These are phyloP conservation scores for Trifolium dubium DNA, from an alignment of 306 rosid genomes.

Conservation along the genomic window DNA sequence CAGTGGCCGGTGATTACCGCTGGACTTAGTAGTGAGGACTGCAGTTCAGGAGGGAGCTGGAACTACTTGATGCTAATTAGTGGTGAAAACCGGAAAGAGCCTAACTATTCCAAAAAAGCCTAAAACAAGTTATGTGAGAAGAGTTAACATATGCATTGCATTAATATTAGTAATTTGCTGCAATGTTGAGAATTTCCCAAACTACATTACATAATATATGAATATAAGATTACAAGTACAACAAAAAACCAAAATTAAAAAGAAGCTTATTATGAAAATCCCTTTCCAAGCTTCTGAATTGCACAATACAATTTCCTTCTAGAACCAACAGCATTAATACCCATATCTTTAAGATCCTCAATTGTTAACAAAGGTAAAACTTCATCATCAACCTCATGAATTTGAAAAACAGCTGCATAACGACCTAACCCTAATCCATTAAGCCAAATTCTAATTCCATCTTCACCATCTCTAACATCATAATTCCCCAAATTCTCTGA, in stretches of 20 bases:
- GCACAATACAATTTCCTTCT: conserved; percentile 82
- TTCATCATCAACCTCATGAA: conserved; percentile 93
- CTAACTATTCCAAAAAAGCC: conserved; percentile 48
- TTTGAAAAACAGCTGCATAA: conserved; percentile 82
- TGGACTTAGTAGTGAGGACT: too few relatives aligned
- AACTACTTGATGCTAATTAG: too few relatives aligned
- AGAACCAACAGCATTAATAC: conserved; percentile 82
- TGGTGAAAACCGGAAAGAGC: neutral
- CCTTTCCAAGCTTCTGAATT: conserved; percentile 87
- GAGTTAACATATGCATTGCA: conserved; percentile 37
- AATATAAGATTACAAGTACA: too few relatives aligned
- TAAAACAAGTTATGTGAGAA: conserved; percentile 44
- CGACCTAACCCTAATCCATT: conserved; percentile 82
- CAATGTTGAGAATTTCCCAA: conserved; percentile 46
- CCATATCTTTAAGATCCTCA: conserved; percentile 89
- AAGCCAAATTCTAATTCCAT: conserved; percentile 87
- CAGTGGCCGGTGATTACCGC: too few relatives aligned
- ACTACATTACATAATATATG: conserved; percentile 6
- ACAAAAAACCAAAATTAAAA: neutral
- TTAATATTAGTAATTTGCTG: conserved; percentile 51
- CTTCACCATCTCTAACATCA: conserved; percentile 66
- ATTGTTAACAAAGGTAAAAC: conserved; percentile 69
- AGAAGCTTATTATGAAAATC: conserved; percentile 65
- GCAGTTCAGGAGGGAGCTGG: too few relatives aligned
- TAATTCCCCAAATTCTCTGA: conserved; percentile 65